Base-by-base conservation (phyloP, 2,329 filamentous ascomycete genomes). In the Pseudogymnoascus sp. region DNA sequence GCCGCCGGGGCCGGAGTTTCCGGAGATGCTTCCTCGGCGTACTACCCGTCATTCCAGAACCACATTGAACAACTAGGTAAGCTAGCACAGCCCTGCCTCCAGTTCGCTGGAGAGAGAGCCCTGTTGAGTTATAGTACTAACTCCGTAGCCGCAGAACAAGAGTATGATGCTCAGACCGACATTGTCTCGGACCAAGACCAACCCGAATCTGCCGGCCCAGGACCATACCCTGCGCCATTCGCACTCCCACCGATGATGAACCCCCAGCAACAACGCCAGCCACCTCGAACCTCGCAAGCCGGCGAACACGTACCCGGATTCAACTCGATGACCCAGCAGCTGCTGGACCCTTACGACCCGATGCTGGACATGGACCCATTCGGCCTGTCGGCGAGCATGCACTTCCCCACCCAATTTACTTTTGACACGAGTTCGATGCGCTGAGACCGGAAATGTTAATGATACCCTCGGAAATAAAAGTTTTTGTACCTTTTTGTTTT, bases 31-130 rank as follows among this genome's bases (percentile, higher is more conserved):
- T 72, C 77, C 52, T 74, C 79, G 59, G 73, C 81, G 61, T 96
- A 89, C 76, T 97, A 96, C 73, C 86, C 90, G 59, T 89, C 91
- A 63, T 97, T 96, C 77, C 91, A 95, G 73, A 94, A 90, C 74
- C 93, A 97, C 75, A 92, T 95, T 76, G 90, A 95, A 76, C 91
- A 96, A 81, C 85, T 97, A 75, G 93, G 93, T 89, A 91, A 90
- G 92, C 81, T 82, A 72, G 75, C 82, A 81, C 79, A 71, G 75
- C 77, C 77, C 76, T 80, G 74, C 74, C 73, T 70, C 71, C 71
- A 65, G 71, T 68, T 72, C 70, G 73, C 73, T 70, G 77, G 71
- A 70, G 72, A 70, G 72, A 81, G 81, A 79, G 81, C 83, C 78
- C 80, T 84, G 74, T 82, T 80, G 81, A 81, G 86, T 81, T 81